These are phyloP conservation scores for Syncephalastrum racemosum DNA, from an alignment of 371 early-diverging fungal genomes.

Conservation along the genomic window DNA sequence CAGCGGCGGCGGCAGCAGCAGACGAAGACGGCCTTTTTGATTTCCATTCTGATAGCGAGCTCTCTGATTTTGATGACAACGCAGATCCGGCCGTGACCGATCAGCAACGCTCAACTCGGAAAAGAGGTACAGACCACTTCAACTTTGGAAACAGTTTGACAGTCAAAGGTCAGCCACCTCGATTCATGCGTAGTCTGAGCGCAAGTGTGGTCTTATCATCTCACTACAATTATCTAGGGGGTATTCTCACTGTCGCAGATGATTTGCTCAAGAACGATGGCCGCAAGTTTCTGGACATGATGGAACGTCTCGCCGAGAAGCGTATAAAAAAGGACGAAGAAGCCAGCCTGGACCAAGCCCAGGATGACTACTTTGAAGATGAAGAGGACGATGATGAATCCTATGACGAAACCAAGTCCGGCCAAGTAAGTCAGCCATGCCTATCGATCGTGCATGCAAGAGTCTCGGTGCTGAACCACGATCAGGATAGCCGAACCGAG, in stretches of 20 bases:
- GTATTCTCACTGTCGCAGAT: constrained; percentile 86
- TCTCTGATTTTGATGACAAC: constrained; percentile 42
- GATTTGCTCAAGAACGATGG: constrained; percentile 91
- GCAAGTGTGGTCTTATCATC: not conserved
- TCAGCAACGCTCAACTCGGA: constrained; percentile 7
- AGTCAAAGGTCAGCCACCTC: constrained; percentile 59
- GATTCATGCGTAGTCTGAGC: not conserved
- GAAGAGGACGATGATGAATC: constrained; percentile 64
- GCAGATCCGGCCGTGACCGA: constrained; percentile 28
- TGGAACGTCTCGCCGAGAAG: constrained; percentile 91
- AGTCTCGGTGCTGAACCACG: not conserved
- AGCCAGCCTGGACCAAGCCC: constrained; percentile 26
- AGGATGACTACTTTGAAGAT: constrained; percentile 41
- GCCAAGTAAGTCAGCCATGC: not conserved
- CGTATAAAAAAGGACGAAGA: constrained; percentile 79
- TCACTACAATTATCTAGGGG: constrained; percentile 42
- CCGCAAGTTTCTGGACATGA: constrained; percentile 89
- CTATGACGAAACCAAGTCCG: constrained; percentile 35
- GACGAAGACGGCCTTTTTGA: constrained; percentile 30
- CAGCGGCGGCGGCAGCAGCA: constrained; percentile 6
- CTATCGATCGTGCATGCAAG: not conserved
- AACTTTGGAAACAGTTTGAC: constrained; percentile 71
- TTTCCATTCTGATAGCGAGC: constrained; percentile 48
- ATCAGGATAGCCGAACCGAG: constrained; percentile 70
- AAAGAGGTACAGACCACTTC: constrained; percentile 24